Evolutionary conservation across 1,284 basidiomycete genomes (phyloP), one percentile per base, ranked within the genome.

Genomic region (Golubevia sp.): DNA sequence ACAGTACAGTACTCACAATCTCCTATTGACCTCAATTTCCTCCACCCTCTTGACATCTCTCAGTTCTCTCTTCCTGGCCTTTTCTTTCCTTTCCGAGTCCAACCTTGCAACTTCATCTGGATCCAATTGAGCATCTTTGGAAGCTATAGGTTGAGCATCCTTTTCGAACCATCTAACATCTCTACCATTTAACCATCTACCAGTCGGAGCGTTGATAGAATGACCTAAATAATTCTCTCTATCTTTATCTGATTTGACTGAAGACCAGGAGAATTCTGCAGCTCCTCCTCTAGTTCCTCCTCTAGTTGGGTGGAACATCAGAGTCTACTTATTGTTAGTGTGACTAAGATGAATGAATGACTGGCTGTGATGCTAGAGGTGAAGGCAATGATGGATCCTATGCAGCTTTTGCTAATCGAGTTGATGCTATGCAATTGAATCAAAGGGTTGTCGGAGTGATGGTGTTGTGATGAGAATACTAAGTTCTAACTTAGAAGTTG

Each of bases 111-210:
- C 51, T 55, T 3, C 50, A 48, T 27, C 21, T 20, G n/a, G 57
- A 27, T 7, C 27, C 24, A 30, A 27, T n/a, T 34, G 21, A 27
- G 38, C 13, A 44, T 44, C 38, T 44, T 13, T 44, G 11, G 11
- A 18, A 13, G 38, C 18, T 44, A 13, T 44, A n/a, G n/a, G n/a
- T 18, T 44, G 38, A 44, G 60, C 63, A 50, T 77, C 76, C 48
- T 75, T 78, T 68, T 76, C 82, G 67, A 81, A 83, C 80, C 80
- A 83, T 27, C 71, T 73, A 58, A 83, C 77, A 61, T 83, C 80
- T 18, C 71, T 62, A 18, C 76, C 76, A 44, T 76, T 70, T 49
- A 76, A 76, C 80, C 80, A 83, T 8, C 80, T 70, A 1, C 80
- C 80, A 2, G 72, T 75, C 13, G 80, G 74, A 11, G 79, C 80